Conservation (phyloP, 139 green algal species). For the Nannochloris sp. region DNA sequence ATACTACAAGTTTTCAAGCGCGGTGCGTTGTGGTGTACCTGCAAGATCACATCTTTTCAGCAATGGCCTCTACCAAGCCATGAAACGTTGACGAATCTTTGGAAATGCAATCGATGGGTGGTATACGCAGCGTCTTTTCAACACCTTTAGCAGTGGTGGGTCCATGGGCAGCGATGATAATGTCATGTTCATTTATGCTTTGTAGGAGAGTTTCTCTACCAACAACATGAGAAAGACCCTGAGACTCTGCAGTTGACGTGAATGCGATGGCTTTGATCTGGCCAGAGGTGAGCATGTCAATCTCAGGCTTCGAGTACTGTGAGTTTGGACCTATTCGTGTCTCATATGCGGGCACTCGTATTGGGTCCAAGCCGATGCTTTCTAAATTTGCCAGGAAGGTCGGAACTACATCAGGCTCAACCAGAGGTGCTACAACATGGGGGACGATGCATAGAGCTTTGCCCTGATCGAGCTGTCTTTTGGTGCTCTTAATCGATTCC, state of each 20-base stretch:
- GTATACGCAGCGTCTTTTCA: slow-evolving; percentile 26
- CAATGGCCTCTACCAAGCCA: too few species aligned
- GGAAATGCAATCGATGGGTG: not conserved
- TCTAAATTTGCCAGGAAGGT: slow-evolving; percentile 51
- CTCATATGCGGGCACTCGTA: slow-evolving; percentile 50
- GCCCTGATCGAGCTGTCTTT: slow-evolving; percentile 28
- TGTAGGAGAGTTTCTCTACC: slow-evolving; percentile 24
- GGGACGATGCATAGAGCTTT: slow-evolving; percentile 60
- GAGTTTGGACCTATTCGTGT: slow-evolving; percentile 28
- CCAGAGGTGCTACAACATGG: slow-evolving; percentile 45
- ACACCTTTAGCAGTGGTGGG: slow-evolving; percentile 58
- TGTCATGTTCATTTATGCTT: slow-evolving; percentile 24
- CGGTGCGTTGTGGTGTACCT: too few species aligned
- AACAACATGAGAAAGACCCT: slow-evolving; percentile 47
- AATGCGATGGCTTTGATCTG: slow-evolving; percentile 52
- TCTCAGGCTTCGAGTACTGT: slow-evolving; percentile 29
- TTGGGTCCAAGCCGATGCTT: slow-evolving; percentile 32
- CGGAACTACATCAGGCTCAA: slow-evolving; percentile 59
- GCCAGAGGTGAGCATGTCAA: slow-evolving; percentile 36
- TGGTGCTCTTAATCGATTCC: slow-evolving; percentile 29
- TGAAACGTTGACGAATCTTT: too few species aligned
- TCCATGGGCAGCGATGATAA: slow-evolving; percentile 57
- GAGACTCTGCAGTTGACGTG: slow-evolving; percentile 56
- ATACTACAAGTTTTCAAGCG: too few species aligned
- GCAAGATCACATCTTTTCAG: too few species aligned